Base-by-base conservation (phyloP, 2,329 filamentous ascomycete species). In the Lasiodiplodia theobromae region DNA sequence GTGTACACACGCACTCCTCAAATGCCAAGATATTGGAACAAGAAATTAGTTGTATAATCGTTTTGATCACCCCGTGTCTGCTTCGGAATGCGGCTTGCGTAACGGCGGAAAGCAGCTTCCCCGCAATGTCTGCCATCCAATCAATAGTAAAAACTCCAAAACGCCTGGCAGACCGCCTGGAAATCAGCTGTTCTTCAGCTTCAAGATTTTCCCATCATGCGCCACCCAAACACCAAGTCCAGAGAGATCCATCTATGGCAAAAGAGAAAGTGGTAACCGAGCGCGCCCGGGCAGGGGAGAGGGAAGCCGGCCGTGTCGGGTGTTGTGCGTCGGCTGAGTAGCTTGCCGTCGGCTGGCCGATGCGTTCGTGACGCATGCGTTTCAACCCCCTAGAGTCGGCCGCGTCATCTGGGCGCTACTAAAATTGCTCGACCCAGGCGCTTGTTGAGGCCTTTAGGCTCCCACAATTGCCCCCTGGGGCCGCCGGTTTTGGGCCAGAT, bases 31-130 rank as follows among this genome's bases (percentile, higher is more conserved):
- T 34, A 34, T 31, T 37, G 44, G 47, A 52, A 52, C 12, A 38
- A 23, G 54, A 64, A 64, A 52, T 52, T 64, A 49, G 54, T 49
- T 62, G 58, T 64, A 64, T 64, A 64, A 23, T 64, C 60, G 60
- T 52, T 52, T 34, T 38, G 25, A 16, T 16, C 60, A 49, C 60
- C 60, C 38, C 47, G 60, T 64, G 47, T 52, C 47, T 38, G 58
- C 25, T 51, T 38, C 51, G 28, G 47, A 52, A 51, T 31, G 60
- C 47, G 60, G 31, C 7, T 47, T 63, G 31, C 49, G 58, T 44
- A 64, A 38, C 28, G 44, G 60, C 34, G 21, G n/a, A 52, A 64
- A 52, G 37, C 60, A 18, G 14, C 60, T 51, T 44, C 40, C 38
- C 28, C 58, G 28, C 58, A 37, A 21, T 63, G 37, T 23, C 25